Evolutionary conservation across 2,329 filamentous ascomycete genomes (phyloP).

Genomic region (Penicillium sp.): DNA sequence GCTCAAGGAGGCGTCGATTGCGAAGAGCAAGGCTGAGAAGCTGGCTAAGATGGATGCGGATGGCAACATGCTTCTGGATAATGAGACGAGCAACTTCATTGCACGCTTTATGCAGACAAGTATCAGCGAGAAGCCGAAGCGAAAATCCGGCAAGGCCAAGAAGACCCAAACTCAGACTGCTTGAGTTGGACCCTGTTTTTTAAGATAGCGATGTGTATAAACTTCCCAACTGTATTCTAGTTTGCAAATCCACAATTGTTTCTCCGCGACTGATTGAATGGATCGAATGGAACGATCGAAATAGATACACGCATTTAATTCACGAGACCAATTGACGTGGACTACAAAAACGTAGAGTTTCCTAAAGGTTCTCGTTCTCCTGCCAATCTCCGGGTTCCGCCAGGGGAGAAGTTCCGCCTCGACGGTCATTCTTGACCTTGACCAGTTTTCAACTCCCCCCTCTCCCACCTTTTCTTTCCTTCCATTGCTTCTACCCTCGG

Average conservation of each 20-base stretch:
- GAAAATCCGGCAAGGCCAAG: slow-evolving; percentile 13
- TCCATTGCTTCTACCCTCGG: slow-evolving; percentile 19
- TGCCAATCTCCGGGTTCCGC: no score
- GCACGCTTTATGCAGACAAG: slow-evolving; percentile 38
- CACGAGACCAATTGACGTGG: no score
- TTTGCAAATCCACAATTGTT: slow-evolving; percentile 20
- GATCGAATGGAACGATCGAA: no score
- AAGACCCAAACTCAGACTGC: slow-evolving; percentile 15
- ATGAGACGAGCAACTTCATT: slow-evolving; percentile 41
- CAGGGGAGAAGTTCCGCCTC: slow-evolving; percentile 25
- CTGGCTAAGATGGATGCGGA: slow-evolving; percentile 41
- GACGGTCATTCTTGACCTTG: no score
- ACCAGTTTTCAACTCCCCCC: slow-evolving; percentile 21
- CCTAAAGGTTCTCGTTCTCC: no score
- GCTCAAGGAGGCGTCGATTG: slow-evolving; percentile 39
- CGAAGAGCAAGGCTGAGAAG: slow-evolving; percentile 41
- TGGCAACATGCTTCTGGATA: slow-evolving; percentile 41
- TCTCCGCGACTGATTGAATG: neutral
- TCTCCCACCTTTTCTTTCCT: slow-evolving; percentile 12
- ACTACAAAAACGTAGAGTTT: no score
- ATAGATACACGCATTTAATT: no score
- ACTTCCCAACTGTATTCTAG: slow-evolving; percentile 31
- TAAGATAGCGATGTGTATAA: slow-evolving; percentile 32
- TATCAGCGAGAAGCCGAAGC: slow-evolving; percentile 1
- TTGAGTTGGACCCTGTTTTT: slow-evolving; percentile 10